These are phyloP conservation scores for Fusarium sp. DNA, from an alignment of 2,329 filamentous ascomycete genomes.

Conservation along the genomic window DNA sequence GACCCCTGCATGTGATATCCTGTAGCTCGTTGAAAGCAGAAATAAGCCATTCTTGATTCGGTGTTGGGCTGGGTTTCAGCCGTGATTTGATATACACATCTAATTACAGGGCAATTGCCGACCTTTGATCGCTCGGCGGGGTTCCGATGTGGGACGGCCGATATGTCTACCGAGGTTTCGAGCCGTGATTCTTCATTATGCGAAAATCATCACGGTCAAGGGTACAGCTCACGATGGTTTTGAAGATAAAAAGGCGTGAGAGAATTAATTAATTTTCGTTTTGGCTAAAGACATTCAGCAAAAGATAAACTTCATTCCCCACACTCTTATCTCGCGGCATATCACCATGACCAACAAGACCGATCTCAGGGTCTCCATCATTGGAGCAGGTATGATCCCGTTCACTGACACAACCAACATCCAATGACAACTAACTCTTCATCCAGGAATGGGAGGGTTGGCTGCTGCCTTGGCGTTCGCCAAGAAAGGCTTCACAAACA, in stretches of 20 bases:
- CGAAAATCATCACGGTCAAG: accelerated
- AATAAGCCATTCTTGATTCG: not conserved
- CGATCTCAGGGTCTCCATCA: not conserved
- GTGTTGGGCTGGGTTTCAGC: not conserved
- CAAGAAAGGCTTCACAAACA: constrained; percentile 25
- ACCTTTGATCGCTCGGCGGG: not conserved
- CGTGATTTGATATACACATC: not conserved
- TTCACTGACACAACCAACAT: too few relatives aligned
- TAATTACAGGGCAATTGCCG: not conserved
- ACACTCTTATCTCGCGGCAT: not conserved
- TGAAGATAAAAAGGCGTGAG: not conserved
- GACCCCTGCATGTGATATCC: not conserved
- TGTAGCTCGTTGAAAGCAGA: not conserved
- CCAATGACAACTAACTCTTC: not conserved
- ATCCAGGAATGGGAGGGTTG: constrained; percentile 25
- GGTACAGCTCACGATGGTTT: accelerated
- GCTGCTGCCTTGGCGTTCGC: constrained; percentile 20
- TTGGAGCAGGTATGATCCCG: constrained; percentile 13
- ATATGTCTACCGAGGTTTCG: not conserved
- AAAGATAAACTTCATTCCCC: not conserved
- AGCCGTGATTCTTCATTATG: accelerated
- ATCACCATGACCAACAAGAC: not conserved
- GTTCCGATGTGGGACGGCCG: not conserved
- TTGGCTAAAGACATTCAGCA: accelerated
- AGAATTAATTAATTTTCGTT: not conserved